Base-by-base conservation (phyloP, 2,329 filamentous ascomycete genomes). In the Leptosphaerulina australis region DNA sequence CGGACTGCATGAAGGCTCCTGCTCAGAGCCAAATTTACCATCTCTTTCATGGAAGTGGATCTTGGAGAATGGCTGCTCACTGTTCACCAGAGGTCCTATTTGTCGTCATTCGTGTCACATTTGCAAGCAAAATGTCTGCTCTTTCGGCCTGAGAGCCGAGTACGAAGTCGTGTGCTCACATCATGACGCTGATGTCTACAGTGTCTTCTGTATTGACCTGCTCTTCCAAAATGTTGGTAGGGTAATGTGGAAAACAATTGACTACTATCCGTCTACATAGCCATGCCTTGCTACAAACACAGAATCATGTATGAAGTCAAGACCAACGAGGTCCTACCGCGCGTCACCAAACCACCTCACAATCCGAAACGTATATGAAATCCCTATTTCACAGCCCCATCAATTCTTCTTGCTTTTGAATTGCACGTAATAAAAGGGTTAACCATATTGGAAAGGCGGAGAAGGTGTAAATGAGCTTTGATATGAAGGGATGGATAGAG, bases 291-390 rank as follows among this genome's bases (percentile, higher is more conserved):
- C 41, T 45, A 41, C 30, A 39, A 45, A 31, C 48, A 45, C 48
- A 46, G 41, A 21, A 51, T 51, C 48, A 38, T 51, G 46, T 37
- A 51, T 34, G 17, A 26, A 51, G 46, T 41, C 38, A 37, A 51
- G 43, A 22, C 18, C 33, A 14, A 35, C 17, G 21, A 24, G 24
- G 34, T 17, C 17, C 26, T 22, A 31, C 45, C 30, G 30, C 45
- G 21, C 28, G 10, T 29, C 47, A 44, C 43, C 43, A 47, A 53
- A n/a, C 50, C 44, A 35, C 50, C 39, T 29, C 41, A 44, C 34
- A 59, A 59, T 51, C 44, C 56, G 48, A 57, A 62, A 60, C 55
- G 58, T 61, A 60, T 50, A 59, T 44, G 47, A 58, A 55, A 47
- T n/a, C 50, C 33, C 55, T 54, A 43, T 53, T 55, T 47, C 54